Evolutionary conservation across 2,329 filamentous ascomycete species (phyloP), one percentile per base, ranked within the genome.

Genomic region (Hypoxylon sp.): DNA sequence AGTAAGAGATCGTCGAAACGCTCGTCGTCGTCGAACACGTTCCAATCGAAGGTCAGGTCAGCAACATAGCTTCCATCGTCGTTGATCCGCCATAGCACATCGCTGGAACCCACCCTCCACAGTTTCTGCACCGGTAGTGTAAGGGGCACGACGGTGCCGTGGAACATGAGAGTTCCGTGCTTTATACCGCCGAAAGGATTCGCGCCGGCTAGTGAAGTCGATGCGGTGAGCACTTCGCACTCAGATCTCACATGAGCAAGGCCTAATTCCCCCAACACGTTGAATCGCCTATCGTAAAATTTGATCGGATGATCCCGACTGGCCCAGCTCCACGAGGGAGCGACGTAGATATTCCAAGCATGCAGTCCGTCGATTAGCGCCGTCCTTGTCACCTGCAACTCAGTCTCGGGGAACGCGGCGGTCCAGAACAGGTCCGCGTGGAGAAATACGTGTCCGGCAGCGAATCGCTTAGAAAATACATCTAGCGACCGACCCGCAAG

Each of bases 241-340:
- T 46, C 43, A 30, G 29, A 17, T 9, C 11, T 38, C 3, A 46
- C 20, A 5, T 8, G 12, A 6, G 23, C 8, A 13, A 4, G 23
- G 5, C 12, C 25, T 12, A 9, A n/a, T 4, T 36, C 15, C 6
- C 3, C 9, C 9, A 27, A 27, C 15, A 16, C 30, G 1, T 27
- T 29, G n/a, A 23, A 25, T 5, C 20, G 32, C 15, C 31, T 21
- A 13, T 50, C 37, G 7, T 32, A 29, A 7, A 51, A 51, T 6
- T 13, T 12, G 13, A 51, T n/a, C 2, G 15, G 21, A 8, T 51
- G 40, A 11, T 30, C 26, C 11, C 47, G 47, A 13, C 47, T 51
- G 2, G 47, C 40, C 47, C 47, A 51, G 16, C 47, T 51, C 47
- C 47, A 51, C 13, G 47, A 51, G 12, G 47, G 47, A 11, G 47